A percentile compares a stretch with the other conserved stretches of the same genome.
These are phyloP conservation scores for Corynascus novoguineensis DNA, from an alignment of 495 filamentous ascomycete species.

Conservation along the genomic window DNA sequence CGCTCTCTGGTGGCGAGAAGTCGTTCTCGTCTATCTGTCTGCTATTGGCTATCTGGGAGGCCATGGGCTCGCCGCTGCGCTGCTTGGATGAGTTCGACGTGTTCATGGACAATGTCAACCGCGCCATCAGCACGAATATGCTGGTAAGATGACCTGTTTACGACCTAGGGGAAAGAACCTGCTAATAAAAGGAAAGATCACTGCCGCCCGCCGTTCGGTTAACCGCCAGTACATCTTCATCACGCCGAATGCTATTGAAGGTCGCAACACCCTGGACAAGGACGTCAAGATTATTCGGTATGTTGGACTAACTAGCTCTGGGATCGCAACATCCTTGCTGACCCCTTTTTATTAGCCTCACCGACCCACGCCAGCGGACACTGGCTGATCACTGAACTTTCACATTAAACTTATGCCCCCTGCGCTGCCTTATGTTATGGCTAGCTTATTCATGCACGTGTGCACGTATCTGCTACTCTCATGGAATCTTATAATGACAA, in stretches of 20 bases:
- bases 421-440: neutral
- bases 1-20: slow-evolving; percentile 92
- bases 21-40: slow-evolving; percentile 96
- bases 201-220: slow-evolving; percentile 74
- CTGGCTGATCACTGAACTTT: slow-evolving; percentile 35
- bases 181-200: slow-evolving; percentile 44
- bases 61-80: slow-evolving; percentile 90
- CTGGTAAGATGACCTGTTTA: slow-evolving; percentile 55
- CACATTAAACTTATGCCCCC: neutral
- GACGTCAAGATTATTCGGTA: slow-evolving; percentile 86
- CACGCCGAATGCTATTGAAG: slow-evolving; percentile 83
- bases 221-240: slow-evolving; percentile 95
- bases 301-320: slow-evolving; percentile 30
- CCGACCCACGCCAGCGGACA: slow-evolving; percentile 53
- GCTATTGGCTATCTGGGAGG: slow-evolving; percentile 89
- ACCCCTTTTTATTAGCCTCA: slow-evolving; percentile 39
- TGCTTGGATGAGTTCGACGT: slow-evolving; percentile 99
- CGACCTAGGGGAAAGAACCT: neutral
- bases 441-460: neutral
- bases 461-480: neutral
- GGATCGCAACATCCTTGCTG: slow-evolving; percentile 6
- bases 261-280: slow-evolving; percentile 55
- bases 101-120: slow-evolving; percentile 97
- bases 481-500: neutral
- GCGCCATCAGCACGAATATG: slow-evolving; percentile 89